These are phyloP conservation scores for Botryotinia convoluta DNA, from an alignment of 2,329 filamentous ascomycete genomes.

Conservation along the genomic window DNA sequence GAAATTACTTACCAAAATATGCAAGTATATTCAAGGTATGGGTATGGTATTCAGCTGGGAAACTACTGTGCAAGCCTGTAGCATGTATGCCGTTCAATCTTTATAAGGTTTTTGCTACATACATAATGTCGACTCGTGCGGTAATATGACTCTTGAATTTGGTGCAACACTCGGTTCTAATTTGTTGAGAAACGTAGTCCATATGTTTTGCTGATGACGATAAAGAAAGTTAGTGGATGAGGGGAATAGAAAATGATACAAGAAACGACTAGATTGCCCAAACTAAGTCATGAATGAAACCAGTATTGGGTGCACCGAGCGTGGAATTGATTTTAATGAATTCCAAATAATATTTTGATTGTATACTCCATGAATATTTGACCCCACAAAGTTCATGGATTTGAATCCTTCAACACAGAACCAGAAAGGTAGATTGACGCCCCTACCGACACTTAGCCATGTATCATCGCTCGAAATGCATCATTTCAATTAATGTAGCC, in stretches of 20 bases:
- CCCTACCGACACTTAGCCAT: neutral
- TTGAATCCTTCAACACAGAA: neutral
- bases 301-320: neutral
- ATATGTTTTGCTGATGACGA: neutral
- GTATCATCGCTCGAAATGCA: neutral
- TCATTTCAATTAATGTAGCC: constrained; percentile 3
- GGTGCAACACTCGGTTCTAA: neutral
- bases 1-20: constrained; percentile 17
- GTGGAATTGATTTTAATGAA: neutral
- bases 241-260: neutral
- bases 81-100: neutral
- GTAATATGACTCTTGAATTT: neutral
- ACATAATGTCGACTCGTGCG: neutral
- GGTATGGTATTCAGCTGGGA: neutral
- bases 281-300: neutral
- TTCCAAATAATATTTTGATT: neutral
- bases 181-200: neutral
- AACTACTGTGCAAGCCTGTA: neutral
- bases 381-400: constrained; percentile 9
- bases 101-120: neutral
- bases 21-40: neutral
- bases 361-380: neutral
- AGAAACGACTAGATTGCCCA: neutral
- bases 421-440: neutral
- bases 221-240: neutral